Base-by-base conservation (phyloP, 2,329 filamentous ascomycete genomes). In the Colletotrichum sp. region DNA sequence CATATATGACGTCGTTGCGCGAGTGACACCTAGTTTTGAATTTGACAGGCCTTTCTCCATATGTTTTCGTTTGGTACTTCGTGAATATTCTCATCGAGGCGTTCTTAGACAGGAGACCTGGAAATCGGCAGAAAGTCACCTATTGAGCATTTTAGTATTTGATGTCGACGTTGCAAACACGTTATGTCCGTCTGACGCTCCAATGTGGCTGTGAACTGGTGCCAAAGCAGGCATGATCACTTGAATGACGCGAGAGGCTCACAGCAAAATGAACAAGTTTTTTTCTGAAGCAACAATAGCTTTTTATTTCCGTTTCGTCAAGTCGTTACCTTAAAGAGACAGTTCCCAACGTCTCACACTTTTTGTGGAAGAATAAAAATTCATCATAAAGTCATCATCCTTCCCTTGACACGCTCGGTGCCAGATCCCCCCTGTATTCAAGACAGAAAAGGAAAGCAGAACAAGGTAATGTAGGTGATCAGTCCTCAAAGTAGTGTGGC, bases 271-370 rank as follows among this genome's bases (percentile, higher is more conserved):
- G 18, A 32, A 24, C 28, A 34, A 44, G 21, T 66, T 67, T 74
- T 65, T 18, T 18, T 76, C 28, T 62, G 60, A 71, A 75, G 72
- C 75, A 71, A 28, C 39, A 82, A 81, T 79, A 82, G 82, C 82
- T 86, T 86, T 86, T 76, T 82, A 82, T 77, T 78, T 83, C 82
- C 82, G 79, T 82, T 69, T 84, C 83, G 78, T 85, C 81, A 82
- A 83, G 82, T 86, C 84, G 82, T 84, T 83, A 84, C 85, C 84
- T 83, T 75, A 83, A 82, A 83, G 80, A 83, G 80, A 83, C 82
- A 81, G 32, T 83, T 82, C 82, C 82, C 81, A 83, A 84, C 81
- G 79, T 83, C 84, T 83, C 83, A 81, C 82, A 82, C 83, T 85
- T 84, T 64, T 86, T 79, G 83, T 83, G 77, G 80, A 81, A 76